Base-by-base conservation (phyloP, 2,329 filamentous ascomycete genomes). In the Bipolaris victoriae region DNA sequence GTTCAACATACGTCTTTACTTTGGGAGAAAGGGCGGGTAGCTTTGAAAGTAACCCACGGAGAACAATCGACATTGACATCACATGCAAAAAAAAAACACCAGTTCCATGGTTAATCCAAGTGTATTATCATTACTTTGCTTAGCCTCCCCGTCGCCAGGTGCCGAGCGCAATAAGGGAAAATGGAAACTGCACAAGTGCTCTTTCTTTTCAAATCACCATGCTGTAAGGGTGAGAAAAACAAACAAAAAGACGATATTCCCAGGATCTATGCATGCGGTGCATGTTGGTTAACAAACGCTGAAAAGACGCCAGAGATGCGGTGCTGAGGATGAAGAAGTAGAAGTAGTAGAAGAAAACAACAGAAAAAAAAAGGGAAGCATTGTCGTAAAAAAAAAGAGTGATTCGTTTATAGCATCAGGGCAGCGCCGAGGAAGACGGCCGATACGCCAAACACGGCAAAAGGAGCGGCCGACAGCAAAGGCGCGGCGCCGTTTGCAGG, bases 361-460 rank as follows among this genome's bases (percentile, higher is more conserved):
- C 3, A 16, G 11, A 18, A 16, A 15, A 15, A 26, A 16, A 15
- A 15, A 6, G 22, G 7, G 11, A 20, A n/a, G 18, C 6, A 16
- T 11, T 16, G 36, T 45, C 7, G 7, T 52, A 24, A 10, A 26
- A 10, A 26, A 29, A 10, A 26, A 7, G 6, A 7, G 6, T 4
- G 22, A 7, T 40, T 45, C 35, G 16, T 45, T 50, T 60, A 67
- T 22, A 65, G 46, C 13, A 61, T 35, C 22, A 67, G 29, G 11
- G 60, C 60, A 41, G 60, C 57, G 22, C 58, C 63, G 7, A 66
- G 31, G 43, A 63, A 40, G 4, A 50, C 33, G 49, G 61, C 26
- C 10, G 52, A 35, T 18, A 52, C 51, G 22, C 51, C 56, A 24
- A 63, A 40, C 13, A 60, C 35, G 9, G 52, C 45, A 15, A 58